Evolutionary conservation across 345 rosid genomes (phyloP).

Genomic region (Erysimum cheiranthoides): DNA sequence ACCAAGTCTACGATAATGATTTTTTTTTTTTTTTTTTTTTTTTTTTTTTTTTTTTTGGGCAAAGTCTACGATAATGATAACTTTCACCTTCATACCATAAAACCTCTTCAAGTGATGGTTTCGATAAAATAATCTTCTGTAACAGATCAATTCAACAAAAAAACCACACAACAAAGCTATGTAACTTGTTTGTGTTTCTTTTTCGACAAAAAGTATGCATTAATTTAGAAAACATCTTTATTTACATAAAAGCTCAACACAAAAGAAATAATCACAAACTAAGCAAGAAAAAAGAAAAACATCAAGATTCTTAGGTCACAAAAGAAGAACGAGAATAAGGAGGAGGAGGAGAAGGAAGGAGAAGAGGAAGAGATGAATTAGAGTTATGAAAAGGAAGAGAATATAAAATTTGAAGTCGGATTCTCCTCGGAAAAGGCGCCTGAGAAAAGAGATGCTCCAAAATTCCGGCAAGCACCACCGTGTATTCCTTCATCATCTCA

Average conservation of each 20-base stretch:
- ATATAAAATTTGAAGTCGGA: constrained; percentile 75
- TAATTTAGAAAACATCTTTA: neutral
- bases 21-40: too few species aligned
- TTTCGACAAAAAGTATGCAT: neutral
- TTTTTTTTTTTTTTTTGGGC: too few species aligned
- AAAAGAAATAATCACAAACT: neutral
- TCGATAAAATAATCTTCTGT: too few species aligned
- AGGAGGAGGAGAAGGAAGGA: constrained; percentile 35
- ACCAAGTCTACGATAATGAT: neutral
- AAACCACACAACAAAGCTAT: neutral
- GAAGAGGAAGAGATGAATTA: constrained; percentile 37
- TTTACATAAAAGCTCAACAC: neutral
- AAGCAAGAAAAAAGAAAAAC: neutral
- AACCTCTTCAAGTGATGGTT: neutral
- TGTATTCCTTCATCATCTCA: constrained; percentile 87
- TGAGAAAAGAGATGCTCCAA: constrained; percentile 69
- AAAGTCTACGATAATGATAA: too few species aligned
- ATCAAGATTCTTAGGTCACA: neutral
- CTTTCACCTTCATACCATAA: too few species aligned
- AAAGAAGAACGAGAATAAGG: neutral
- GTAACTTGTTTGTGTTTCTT: neutral
- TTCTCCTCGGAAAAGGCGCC: constrained; percentile 80
- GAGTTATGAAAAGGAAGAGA: constrained; percentile 69
- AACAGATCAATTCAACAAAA: neutral
- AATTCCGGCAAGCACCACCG: constrained; percentile 69